Conservation (phyloP, 2,329 filamentous ascomycete species). For the Fusarium nanum region DNA sequence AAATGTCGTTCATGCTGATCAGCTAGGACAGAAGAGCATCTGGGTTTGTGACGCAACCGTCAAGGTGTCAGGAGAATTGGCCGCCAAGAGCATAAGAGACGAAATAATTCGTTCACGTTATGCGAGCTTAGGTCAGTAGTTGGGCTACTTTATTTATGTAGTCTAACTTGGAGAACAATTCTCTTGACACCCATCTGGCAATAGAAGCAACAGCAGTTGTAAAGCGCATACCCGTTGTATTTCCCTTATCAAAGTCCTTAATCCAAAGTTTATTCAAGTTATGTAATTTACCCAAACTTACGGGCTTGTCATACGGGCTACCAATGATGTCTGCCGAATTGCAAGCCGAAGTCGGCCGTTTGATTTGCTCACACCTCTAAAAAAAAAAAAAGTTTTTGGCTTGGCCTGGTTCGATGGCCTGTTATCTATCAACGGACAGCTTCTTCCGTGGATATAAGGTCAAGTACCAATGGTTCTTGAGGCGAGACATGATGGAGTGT, state of each 20-base stretch:
- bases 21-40: background rate
- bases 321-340: slow-evolving; percentile 43
- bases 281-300: slow-evolving; percentile 33
- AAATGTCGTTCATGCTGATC: background rate
- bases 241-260: slow-evolving; percentile 38
- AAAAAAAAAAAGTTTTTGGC: slow-evolving; percentile 1
- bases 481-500: background rate
- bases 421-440: slow-evolving; percentile 24
- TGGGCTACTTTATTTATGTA: background rate
- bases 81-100: background rate
- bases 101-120: background rate
- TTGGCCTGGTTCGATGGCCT: slow-evolving; percentile 3
- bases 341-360: slow-evolving; percentile 45
- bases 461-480: background rate
- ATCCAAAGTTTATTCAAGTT: slow-evolving; percentile 30
- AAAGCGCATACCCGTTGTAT: slow-evolving; percentile 23
- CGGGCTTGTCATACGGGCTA: slow-evolving; percentile 15
- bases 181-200: background rate
- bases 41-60: slow-evolving; percentile 19
- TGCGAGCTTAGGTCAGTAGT: background rate
- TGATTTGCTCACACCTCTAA: slow-evolving; percentile 20
- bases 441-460: slow-evolving; percentile 10
- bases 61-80: background rate
- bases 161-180: background rate
- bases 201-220: background rate